phyloP scores from a whole-genome alignment of 768 basidiomycete genomes.

The Guyanaporus albipodus region DNA sequence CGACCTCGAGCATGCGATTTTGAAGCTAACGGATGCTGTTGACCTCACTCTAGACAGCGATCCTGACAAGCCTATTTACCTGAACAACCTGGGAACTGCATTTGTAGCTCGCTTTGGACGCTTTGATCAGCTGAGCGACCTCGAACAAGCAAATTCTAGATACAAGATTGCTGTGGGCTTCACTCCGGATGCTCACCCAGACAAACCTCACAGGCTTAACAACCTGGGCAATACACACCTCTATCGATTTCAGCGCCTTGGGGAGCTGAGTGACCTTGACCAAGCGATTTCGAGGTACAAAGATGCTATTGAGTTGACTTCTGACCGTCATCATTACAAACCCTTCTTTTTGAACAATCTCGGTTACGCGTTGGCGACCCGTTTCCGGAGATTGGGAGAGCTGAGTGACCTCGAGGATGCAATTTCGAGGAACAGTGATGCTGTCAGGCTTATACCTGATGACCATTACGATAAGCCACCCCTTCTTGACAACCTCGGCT shows the following conservation, averaged over 20 bases:
- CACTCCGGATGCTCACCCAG: not conserved
- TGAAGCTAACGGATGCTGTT: not conserved
- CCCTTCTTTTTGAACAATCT: not conserved
- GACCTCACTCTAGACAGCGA: not conserved
- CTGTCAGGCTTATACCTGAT: not conserved
- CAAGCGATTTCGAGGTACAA: not conserved
- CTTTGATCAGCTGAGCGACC: not conserved
- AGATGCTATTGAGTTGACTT: not conserved
- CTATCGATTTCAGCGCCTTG: too few species aligned
- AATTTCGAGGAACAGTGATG: not conserved
- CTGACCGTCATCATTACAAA: not conserved
- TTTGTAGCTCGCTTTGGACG: not conserved
- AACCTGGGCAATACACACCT: not conserved
- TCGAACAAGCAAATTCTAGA: not conserved
- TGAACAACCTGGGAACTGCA: not conserved
- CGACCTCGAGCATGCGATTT: not conserved
- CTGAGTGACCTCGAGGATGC: not conserved
- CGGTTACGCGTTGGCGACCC: not conserved
- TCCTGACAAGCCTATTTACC: not conserved
- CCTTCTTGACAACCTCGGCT: not conserved
- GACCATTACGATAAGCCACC: not conserved
- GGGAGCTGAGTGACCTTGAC: not conserved
- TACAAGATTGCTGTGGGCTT: not conserved
- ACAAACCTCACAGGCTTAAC: not conserved
- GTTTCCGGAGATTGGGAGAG: not conserved